Conservation (phyloP, 2,329 filamentous ascomycete species). For the Ophioceras dolichostomum region DNA sequence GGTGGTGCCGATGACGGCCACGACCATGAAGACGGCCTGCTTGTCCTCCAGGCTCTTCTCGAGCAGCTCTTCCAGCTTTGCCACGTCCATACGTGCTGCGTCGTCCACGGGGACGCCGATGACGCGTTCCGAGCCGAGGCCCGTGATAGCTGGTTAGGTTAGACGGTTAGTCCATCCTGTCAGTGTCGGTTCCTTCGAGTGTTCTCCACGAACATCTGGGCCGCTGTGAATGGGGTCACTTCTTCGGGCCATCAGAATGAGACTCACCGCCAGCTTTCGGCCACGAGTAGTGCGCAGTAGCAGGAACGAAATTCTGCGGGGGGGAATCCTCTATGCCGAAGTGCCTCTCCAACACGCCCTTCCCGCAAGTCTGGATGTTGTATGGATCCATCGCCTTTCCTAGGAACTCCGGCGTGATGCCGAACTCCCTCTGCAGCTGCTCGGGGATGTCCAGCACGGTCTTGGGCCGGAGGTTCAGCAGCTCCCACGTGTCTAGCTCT, state of each 20-base stretch:
- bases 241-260: no score
- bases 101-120: constrained; percentile 26
- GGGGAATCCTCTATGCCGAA: constrained; percentile 19
- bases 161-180: no score
- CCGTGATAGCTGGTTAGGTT: constrained; percentile 23
- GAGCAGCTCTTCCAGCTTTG: constrained; percentile 18
- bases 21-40: constrained; percentile 26
- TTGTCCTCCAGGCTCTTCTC: constrained; percentile 15
- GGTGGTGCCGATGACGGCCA: constrained; percentile 32
- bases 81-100: constrained; percentile 23
- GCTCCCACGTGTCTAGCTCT: constrained; percentile 25
- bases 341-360: constrained; percentile 21
- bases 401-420: constrained; percentile 24
- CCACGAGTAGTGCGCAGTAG: constrained; percentile 34
- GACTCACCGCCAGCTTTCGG: constrained; percentile 30
- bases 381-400: constrained; percentile 16
- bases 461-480: constrained; percentile 28
- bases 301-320: constrained; percentile 20
- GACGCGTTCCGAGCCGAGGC: constrained; percentile 28
- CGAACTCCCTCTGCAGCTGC: constrained; percentile 21
- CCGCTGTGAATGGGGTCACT: no score
- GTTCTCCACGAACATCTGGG: not conserved
- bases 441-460: constrained; percentile 26
- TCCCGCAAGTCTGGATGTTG: constrained; percentile 26
- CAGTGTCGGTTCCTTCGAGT: no score